Evolutionary conservation across 2,329 filamentous ascomycete species (phyloP).

Genomic region (Fusarium metavorans): DNA sequence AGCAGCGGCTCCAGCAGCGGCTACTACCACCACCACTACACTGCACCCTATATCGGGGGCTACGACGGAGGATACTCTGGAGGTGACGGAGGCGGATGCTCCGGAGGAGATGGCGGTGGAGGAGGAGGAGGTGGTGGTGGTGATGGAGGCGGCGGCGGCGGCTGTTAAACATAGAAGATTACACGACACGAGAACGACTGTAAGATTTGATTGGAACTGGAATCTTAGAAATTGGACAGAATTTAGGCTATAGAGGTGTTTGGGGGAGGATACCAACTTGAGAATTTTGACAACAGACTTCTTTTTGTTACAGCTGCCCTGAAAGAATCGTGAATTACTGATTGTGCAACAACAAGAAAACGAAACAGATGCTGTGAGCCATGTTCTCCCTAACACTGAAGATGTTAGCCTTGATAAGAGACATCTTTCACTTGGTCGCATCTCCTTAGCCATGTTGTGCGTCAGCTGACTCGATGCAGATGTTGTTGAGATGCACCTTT

Average conservation of each 20-base stretch:
- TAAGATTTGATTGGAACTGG: background rate
- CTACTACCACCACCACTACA: background rate
- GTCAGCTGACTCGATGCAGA: background rate
- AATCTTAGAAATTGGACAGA: background rate
- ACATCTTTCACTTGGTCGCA: background rate
- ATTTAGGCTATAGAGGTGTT: background rate
- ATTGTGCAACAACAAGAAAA: background rate
- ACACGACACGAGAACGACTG: background rate
- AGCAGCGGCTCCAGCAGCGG: background rate
- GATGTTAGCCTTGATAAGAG: background rate
- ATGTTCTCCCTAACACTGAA: background rate
- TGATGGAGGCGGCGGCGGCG: background rate
- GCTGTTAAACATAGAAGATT: background rate
- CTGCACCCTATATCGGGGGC: background rate
- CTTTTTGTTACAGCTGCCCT: background rate
- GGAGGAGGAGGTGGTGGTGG: conserved; percentile 17
- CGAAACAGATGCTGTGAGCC: background rate
- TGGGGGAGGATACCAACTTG: background rate
- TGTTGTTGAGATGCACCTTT: background rate
- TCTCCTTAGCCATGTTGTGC: background rate
- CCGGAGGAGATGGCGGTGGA: background rate
- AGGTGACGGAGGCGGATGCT: background rate
- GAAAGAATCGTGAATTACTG: background rate
- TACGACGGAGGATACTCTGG: background rate
- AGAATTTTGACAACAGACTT: background rate